Conservation (phyloP, 2,329 filamentous ascomycete species). For the Fusarium gaditjirri region DNA sequence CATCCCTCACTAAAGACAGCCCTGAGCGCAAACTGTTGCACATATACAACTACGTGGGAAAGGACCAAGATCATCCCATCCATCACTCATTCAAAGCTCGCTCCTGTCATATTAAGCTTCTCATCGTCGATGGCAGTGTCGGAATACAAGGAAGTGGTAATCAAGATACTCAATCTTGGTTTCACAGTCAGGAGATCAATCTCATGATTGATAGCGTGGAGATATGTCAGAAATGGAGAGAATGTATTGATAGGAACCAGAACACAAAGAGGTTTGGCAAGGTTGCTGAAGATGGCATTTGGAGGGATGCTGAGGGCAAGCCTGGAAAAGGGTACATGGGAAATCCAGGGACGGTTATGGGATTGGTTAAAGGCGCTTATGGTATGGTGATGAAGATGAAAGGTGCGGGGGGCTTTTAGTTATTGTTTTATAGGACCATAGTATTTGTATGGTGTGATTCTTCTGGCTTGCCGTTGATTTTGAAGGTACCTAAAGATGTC, state of each 20-base stretch:
- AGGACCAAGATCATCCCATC: slow-evolving; percentile 76
- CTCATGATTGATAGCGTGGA: slow-evolving; percentile 74
- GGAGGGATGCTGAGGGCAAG: slow-evolving; percentile 27
- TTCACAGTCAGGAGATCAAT: slow-evolving; percentile 81
- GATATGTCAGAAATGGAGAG: slow-evolving; percentile 72
- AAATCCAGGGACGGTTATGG: slow-evolving; percentile 22
- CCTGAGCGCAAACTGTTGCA: slow-evolving; percentile 55
- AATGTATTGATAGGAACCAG: slow-evolving; percentile 71
- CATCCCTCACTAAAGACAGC: slow-evolving; percentile 59
- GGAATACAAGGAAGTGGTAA: slow-evolving; percentile 81
- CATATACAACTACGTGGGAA: slow-evolving; percentile 77
- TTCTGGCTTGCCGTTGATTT: background rate
- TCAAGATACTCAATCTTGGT: slow-evolving; percentile 84
- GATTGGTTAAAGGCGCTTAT: slow-evolving; percentile 17
- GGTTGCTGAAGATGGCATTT: slow-evolving; percentile 33
- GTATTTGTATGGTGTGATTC: accelerated
- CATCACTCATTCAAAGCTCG: slow-evolving; percentile 72
- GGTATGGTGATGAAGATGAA: slow-evolving; percentile 34
- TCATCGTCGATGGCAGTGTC: slow-evolving; percentile 76
- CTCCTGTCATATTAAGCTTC: slow-evolving; percentile 80
- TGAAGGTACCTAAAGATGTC: background rate
- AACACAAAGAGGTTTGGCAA: slow-evolving; percentile 71
- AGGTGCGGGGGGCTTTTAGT: slow-evolving; percentile 2
- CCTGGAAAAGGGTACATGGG: slow-evolving; percentile 34
- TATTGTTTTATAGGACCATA: background rate